Conservation (phyloP, 208 protist species). For the Trichomonas vaginalis region DNA sequence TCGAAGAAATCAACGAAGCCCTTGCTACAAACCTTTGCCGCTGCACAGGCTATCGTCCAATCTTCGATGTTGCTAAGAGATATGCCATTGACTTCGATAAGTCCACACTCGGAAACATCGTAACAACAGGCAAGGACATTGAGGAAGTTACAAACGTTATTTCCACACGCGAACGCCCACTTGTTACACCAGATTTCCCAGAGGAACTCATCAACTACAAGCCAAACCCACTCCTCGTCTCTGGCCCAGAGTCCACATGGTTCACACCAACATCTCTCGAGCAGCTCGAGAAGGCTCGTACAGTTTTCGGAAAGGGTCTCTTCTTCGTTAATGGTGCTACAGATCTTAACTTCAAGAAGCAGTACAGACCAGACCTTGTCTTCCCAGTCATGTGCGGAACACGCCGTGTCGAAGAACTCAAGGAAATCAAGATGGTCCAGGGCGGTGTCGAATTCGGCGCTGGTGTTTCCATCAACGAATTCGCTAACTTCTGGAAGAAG, state of each 20-base stretch:
- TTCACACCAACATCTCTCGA: not conserved
- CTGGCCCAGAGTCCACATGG: not conserved
- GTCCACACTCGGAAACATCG: not conserved
- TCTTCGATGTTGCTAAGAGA: conserved; percentile 48
- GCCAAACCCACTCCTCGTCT: not conserved
- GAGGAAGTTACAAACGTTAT: not conserved
- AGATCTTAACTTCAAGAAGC: not conserved
- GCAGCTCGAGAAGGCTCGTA: not conserved
- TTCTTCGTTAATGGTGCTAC: not conserved
- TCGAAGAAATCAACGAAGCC: not conserved
- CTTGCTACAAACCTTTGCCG: conserved; percentile 60
- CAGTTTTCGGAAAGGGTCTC: not conserved
- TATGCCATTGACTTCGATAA: conserved; percentile 27
- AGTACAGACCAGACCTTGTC: not conserved
- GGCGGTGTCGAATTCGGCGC: not conserved
- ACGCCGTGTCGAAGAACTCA: not conserved
- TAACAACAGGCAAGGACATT: not conserved
- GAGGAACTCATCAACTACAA: not conserved
- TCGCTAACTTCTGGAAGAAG: not conserved
- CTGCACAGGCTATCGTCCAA: conserved; percentile 66
- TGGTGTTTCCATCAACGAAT: not conserved
- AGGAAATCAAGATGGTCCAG: not conserved
- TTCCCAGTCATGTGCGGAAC: not conserved
- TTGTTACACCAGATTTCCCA: not conserved
- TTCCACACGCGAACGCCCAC: not conserved